Base-by-base conservation (phyloP, 257 asterid species). In the Jacaranda copaia region DNA sequence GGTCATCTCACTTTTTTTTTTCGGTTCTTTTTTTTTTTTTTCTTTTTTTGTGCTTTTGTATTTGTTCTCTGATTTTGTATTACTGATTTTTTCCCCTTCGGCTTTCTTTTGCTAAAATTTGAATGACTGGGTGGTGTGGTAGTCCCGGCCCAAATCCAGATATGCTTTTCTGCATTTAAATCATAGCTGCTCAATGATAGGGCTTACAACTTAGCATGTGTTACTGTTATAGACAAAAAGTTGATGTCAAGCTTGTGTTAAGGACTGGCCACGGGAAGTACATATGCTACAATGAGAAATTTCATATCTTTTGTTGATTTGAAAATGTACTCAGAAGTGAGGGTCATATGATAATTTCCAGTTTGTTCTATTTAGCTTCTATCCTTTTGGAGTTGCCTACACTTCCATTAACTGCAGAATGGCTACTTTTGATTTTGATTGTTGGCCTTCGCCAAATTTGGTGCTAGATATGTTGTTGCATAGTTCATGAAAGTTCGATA, bases 31-130 rank as follows among this genome's bases (percentile, higher is more conserved):
- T n/a, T 25, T 25, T 2, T 2, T 25, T 48, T 63, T 12, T 38
- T 1, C 8, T 48, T 74, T 56, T 40, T 40, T 40, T 38, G 40
- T 71, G 61, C 32, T 64, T 65, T 35, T 20, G 19, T 48, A 15
- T 43, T 57, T 66, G 73, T 77, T 45, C 70, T 45, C 46, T 56
- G 70, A 36, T 74, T 56, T 72, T 48, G 53, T 20, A 10, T 16
- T 43, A 5, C 5, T 3, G 0, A 9, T 52, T 67, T 43, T 43
- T n/a, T n/a, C n/a, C n/a, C 8, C 6, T 65, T 43, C 6, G 39
- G 40, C 25, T 58, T 72, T 9, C 12, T 39, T 52, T 72, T 25
- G 20, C 10, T 59, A 36, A 25, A 39, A 19, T 57, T 70, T 8
- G 5, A 10, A 61, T 36, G 53, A 8, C 0, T 64, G 52, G 32